phyloP scores from a whole-genome alignment of 805 yeast species.

The Candida stauntonica region DNA sequence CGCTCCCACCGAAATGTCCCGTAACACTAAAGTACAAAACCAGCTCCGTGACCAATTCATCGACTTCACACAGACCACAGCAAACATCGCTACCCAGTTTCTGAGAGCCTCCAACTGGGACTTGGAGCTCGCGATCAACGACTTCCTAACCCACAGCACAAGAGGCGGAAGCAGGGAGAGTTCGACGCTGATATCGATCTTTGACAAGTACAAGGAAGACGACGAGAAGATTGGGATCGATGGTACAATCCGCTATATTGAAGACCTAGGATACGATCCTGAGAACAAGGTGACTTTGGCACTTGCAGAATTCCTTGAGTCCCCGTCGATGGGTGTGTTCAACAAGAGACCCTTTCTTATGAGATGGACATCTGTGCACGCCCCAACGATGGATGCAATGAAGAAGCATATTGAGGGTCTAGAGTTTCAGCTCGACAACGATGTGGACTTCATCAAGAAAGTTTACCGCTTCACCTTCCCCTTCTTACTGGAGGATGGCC shows the following conservation, averaged over 20 bases:
- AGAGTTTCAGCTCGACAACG: slow-evolving; percentile 30
- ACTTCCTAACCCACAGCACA: slow-evolving; percentile 22
- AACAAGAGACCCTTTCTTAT: slow-evolving; percentile 42
- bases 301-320: slow-evolving; percentile 61
- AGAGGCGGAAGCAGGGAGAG: slow-evolving; percentile 17
- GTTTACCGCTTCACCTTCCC: slow-evolving; percentile 72
- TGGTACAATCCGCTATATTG: slow-evolving; percentile 67
- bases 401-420: slow-evolving; percentile 32
- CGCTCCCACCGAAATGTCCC: slow-evolving; percentile 15
- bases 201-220: slow-evolving; percentile 23
- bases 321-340: slow-evolving; percentile 66
- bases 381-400: slow-evolving; percentile 44
- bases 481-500: slow-evolving; percentile 57
- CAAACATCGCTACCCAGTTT: slow-evolving; percentile 23
- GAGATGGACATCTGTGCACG: slow-evolving; percentile 46
- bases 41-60: slow-evolving; percentile 28
- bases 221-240: slow-evolving; percentile 57
- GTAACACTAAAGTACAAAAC: slow-evolving; percentile 17
- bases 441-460: slow-evolving; percentile 41
- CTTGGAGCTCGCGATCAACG: slow-evolving; percentile 27
- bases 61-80: slow-evolving; percentile 25
- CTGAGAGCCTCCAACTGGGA: slow-evolving; percentile 22
- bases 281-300: slow-evolving; percentile 73
- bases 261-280: slow-evolving; percentile 63
- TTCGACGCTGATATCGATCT: slow-evolving; percentile 13